Percentiles rank a stretch among this genome's conserved stretches.
Conservation (phyloP, 179 eudicot species). For the Beta macrorhiza region DNA sequence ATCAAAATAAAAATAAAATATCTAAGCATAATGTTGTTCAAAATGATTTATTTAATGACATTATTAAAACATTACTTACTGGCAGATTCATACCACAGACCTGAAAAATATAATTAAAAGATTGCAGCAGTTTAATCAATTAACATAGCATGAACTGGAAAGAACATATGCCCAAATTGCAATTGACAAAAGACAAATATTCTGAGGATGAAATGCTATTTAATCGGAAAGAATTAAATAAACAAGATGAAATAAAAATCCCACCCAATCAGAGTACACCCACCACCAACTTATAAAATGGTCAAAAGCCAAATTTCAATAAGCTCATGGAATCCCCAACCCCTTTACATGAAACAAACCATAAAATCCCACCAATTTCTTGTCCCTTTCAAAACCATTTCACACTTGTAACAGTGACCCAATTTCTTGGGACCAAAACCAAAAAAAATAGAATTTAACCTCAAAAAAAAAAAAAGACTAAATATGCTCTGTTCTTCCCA, state of each 20-base stretch:
- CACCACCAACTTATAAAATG: constrained; percentile 21
- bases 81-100: constrained; percentile 3
- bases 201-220: constrained; percentile 8
- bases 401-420: constrained; percentile 30
- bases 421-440: constrained; percentile 13
- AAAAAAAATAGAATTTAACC: constrained; percentile 5
- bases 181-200: constrained; percentile 16
- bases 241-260: neutral
- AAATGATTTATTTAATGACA: constrained; percentile 3
- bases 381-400: constrained; percentile 19
- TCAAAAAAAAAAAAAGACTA: constrained; percentile 6
- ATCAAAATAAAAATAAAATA: neutral
- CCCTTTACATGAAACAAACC: constrained; percentile 20
- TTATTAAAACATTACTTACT: constrained; percentile 1
- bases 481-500: constrained; percentile 14
- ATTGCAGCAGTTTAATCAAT: constrained; percentile 3
- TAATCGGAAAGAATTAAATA: constrained; percentile 3
- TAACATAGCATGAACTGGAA: constrained; percentile 13
- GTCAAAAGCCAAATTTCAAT: constrained; percentile 22
- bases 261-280: constrained; percentile 16
- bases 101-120: neutral
- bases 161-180: constrained; percentile 21
- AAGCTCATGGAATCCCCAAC: constrained; percentile 25
- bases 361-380: constrained; percentile 19
- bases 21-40: neutral